Percentiles rank a stretch among this genome's conserved stretches.
phyloP scores from a whole-genome alignment of 2,329 filamentous ascomycete species.

The Magnaporthiopsis poae region DNA sequence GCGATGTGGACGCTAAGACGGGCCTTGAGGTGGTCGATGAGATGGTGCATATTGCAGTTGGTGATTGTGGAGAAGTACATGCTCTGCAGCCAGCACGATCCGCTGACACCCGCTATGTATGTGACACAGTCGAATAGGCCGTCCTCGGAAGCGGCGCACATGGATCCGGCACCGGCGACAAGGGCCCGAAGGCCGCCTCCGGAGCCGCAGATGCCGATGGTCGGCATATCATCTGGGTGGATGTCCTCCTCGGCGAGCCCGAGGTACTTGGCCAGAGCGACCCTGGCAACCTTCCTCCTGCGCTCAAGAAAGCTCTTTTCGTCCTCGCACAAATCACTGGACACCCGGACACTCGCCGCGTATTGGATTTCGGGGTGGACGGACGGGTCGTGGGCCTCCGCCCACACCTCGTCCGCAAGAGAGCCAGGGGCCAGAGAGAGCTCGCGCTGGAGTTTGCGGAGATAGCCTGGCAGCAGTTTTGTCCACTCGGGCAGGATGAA shows the following conservation, averaged over 20 bases:
- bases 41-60: conserved; percentile 52
- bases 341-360: conserved; percentile 73
- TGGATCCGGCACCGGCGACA: conserved; percentile 80
- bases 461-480: conserved; percentile 61
- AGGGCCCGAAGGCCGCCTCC: conserved; percentile 84
- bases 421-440: conserved; percentile 80
- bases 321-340: conserved; percentile 68
- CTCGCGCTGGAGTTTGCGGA: conserved; percentile 77
- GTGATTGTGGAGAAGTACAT: conserved; percentile 76
- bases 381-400: conserved; percentile 72
- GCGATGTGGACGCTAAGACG: conserved; percentile 82
- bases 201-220: conserved; percentile 88
- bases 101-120: conserved; percentile 90
- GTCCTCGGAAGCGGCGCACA: conserved; percentile 72
- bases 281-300: conserved; percentile 57
- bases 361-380: conserved; percentile 80
- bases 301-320: conserved; percentile 66
- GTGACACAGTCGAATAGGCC: conserved; percentile 89
- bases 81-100: conserved; percentile 88
- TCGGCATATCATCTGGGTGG: conserved; percentile 85
- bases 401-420: conserved; percentile 86
- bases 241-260: conserved; percentile 67
- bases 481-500: conserved; percentile 77
- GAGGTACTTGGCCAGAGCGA: conserved; percentile 73
- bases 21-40: conserved; percentile 78